Evolutionary conservation across 2,329 filamentous ascomycete species (phyloP).

Genomic region (Parastagonospora nodorum): DNA sequence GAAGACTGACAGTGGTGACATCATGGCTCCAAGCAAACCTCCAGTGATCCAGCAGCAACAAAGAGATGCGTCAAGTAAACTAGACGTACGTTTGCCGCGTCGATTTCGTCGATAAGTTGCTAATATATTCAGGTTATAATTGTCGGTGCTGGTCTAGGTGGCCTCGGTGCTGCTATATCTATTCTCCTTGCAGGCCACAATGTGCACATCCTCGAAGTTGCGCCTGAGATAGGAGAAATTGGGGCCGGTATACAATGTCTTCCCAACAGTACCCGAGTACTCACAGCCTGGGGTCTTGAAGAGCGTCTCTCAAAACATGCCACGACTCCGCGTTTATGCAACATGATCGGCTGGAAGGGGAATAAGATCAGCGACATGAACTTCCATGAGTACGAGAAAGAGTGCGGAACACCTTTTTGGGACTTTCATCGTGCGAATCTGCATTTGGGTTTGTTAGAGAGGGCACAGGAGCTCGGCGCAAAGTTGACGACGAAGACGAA

Average conservation of each 20-base stretch:
- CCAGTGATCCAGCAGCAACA: slow-evolving; percentile 31
- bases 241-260: slow-evolving; percentile 60
- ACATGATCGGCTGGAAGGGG: slow-evolving; percentile 61
- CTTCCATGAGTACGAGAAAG: slow-evolving; percentile 48
- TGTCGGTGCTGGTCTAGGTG: slow-evolving; percentile 62
- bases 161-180: slow-evolving; percentile 57
- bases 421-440: slow-evolving; percentile 62
- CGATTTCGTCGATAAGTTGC: neutral
- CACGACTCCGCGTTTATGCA: slow-evolving; percentile 49
- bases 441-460: slow-evolving; percentile 54
- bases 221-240: slow-evolving; percentile 54
- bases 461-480: slow-evolving; percentile 56
- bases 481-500: slow-evolving; percentile 52
- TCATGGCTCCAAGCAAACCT: slow-evolving; percentile 33
- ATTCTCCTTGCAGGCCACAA: slow-evolving; percentile 54
- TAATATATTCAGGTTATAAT: slow-evolving; percentile 49
- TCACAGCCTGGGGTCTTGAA: slow-evolving; percentile 57
- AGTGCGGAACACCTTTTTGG: slow-evolving; percentile 54
- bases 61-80: slow-evolving; percentile 26
- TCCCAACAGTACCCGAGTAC: slow-evolving; percentile 54
- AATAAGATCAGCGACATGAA: slow-evolving; percentile 55
- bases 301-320: slow-evolving; percentile 50
- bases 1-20: slow-evolving; percentile 16
- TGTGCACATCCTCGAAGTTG: slow-evolving; percentile 56
- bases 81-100: slow-evolving; percentile 27